Percentiles rank a stretch among this genome's conserved stretches.
phyloP scores from a whole-genome alignment of 2,329 filamentous ascomycete species.

The Alternaria panax region DNA sequence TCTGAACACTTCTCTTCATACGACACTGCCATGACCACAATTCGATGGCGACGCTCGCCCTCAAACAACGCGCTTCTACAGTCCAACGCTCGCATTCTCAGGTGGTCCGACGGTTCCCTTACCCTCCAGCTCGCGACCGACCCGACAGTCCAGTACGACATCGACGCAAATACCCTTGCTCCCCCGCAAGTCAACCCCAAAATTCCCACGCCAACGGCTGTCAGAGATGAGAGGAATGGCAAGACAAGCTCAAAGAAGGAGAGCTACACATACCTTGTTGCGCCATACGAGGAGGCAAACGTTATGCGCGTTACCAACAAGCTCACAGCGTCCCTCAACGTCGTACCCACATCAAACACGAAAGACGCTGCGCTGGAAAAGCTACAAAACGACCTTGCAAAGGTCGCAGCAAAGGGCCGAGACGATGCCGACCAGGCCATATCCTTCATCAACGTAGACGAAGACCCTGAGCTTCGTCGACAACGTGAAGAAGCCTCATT shows the following conservation, averaged over 20 bases:
- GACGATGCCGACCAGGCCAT: constrained; percentile 59
- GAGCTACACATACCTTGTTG: constrained; percentile 77
- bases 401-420: constrained; percentile 61
- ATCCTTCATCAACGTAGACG: constrained; percentile 73
- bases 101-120: constrained; percentile 81
- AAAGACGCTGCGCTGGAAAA: constrained; percentile 75
- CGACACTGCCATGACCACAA: constrained; percentile 70
- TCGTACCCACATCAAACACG: constrained; percentile 71
- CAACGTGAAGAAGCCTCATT: constrained; percentile 76
- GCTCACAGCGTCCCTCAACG: constrained; percentile 74
- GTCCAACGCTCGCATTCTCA: constrained; percentile 77
- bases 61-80: constrained; percentile 70
- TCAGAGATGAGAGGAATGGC: constrained; percentile 24
- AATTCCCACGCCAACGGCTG: constrained; percentile 58
- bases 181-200: constrained; percentile 61
- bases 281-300: constrained; percentile 72
- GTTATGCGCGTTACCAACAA: constrained; percentile 77
- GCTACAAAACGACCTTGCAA: constrained; percentile 72
- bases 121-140: constrained; percentile 76
- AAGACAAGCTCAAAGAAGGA: constrained; percentile 62
- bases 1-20: constrained; percentile 65
- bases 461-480: constrained; percentile 78
- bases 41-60: constrained; percentile 73
- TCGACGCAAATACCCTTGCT: constrained; percentile 73
- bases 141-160: constrained; percentile 74